Evolutionary conservation across 148 eudicot genomes (phyloP), one percentile per base, ranked within the genome.

Genomic region (Agrostemma githago): DNA sequence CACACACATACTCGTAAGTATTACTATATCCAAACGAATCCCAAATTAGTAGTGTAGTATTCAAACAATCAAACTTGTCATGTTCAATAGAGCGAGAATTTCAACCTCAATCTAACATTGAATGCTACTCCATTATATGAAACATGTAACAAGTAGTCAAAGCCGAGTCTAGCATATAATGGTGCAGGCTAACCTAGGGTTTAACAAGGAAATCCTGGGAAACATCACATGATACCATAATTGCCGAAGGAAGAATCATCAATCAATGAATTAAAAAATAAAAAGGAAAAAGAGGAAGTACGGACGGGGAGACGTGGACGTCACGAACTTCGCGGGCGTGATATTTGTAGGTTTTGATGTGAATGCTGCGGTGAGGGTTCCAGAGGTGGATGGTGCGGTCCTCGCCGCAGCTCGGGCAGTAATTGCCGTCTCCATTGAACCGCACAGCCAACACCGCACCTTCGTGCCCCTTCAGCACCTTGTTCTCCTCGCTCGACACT

Each of bases 341-440:
- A 40, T 97, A 80, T 83, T 91, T 91, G 82, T 93, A 91, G 84
- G 97, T 85, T 76, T 91, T 93, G 86, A 91, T 86, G 79, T 84
- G 97, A 71, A 91, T 88, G 2, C 98, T 97, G 46, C 92, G 95
- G 88, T 93, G 97, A 46, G 98, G 98, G 78, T 93, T 93, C 98
- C 98, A 93, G n/a, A 93, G 91, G 41, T 97, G 95, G 1, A 91
- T 87, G 66, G 97, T 88, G 10, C 95, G 86, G 78, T 93, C 97
- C 62, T 93, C 91, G 79, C 97, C 97, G 80, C 97, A 87, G 77
- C 91, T 89, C 39, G 91, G 88, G 51, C 91, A 89, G 72, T 89
- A 93, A 56, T 87, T 90, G 1, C 97, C 98, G 81, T 91, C 92
- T 7, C 39, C 57, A 78, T 93, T 91, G 74, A 93, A 93, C 20